These are phyloP conservation scores for Hymenotorrendiella dingleyae DNA, from an alignment of 2,329 filamentous ascomycete species.

Conservation along the genomic window DNA sequence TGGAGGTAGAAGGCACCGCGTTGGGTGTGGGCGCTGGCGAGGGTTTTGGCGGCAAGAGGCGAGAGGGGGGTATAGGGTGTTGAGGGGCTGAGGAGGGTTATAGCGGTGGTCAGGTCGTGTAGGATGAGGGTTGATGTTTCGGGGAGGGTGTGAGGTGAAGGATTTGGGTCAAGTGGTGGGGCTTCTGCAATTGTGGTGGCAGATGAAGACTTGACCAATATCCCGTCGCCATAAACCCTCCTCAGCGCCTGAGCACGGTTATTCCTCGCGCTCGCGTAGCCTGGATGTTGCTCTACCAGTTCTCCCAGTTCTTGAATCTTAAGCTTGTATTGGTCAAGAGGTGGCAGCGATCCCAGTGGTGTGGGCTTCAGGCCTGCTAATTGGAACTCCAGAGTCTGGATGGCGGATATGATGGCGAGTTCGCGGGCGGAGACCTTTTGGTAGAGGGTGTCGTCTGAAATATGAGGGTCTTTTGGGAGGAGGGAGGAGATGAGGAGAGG, in stretches of 20 bases:
- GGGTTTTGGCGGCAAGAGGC: conserved; percentile 55
- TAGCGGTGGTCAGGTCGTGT: conserved; percentile 50
- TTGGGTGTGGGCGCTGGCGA: conserved; percentile 68
- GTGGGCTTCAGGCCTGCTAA: conserved; percentile 35
- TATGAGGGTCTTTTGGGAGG: conserved; percentile 49
- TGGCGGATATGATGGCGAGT: conserved; percentile 45
- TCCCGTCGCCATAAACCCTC: conserved; percentile 55
- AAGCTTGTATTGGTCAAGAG: conserved; percentile 39
- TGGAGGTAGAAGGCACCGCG: conserved; percentile 58
- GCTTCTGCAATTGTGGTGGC: background rate
- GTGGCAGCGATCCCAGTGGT: conserved; percentile 28
- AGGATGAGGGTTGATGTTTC: conserved; percentile 39
- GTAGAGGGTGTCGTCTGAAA: conserved; percentile 47
- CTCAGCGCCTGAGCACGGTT: conserved; percentile 66
- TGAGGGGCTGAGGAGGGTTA: conserved; percentile 51
- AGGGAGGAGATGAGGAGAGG: conserved; percentile 47
- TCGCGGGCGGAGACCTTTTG: conserved; percentile 45
- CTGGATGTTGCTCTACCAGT: conserved; percentile 52
- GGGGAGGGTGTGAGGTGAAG: conserved; percentile 38
- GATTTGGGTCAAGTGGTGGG: conserved; percentile 27
- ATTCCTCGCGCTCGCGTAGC: conserved; percentile 67
- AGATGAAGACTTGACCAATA: conserved; percentile 38
- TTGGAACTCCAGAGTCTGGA: conserved; percentile 51
- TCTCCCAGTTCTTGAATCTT: conserved; percentile 45
- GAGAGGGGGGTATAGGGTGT: conserved; percentile 50